Conservation (phyloP, 176 grass and related monocot species). For the Musa troglodytarum region DNA sequence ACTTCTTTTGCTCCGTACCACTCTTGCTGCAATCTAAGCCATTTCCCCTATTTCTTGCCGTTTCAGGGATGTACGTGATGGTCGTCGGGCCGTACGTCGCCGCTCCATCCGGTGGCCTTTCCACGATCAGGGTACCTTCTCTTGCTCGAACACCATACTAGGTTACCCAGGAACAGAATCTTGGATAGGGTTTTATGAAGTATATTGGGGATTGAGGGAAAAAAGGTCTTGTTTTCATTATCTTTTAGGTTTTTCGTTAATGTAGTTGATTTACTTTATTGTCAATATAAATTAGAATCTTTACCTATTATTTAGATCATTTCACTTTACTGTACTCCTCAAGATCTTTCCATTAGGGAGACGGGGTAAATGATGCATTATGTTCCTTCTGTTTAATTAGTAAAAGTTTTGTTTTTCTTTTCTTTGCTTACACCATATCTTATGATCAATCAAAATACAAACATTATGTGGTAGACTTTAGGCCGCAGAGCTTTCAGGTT, state of each 20-base stretch:
- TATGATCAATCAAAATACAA: no score
- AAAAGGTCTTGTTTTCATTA: neutral
- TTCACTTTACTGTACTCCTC: no score
- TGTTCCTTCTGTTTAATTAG: no score
- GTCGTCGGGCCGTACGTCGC: conserved; percentile 44
- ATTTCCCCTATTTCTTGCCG: conserved; percentile 1
- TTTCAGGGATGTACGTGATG: conserved; percentile 78
- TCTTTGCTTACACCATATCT: no score
- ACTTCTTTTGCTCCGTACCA: neutral
- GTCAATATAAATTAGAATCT: no score
- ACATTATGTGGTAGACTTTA: no score
- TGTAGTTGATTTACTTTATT: neutral
- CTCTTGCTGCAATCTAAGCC: neutral
- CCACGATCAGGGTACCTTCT: conserved; percentile 43
- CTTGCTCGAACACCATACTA: neutral
- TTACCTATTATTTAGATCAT: no score
- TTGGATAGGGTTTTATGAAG: neutral
- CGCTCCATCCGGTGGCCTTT: conserved; percentile 13
- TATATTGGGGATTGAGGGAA: neutral
- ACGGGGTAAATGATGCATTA: no score
- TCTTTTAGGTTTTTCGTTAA: neutral
- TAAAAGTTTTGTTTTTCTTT: no score
- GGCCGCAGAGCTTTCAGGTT: no score
- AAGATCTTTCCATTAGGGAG: no score
- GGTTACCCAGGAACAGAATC: neutral